phyloP scores from a whole-genome alignment of 192 early-diverging fungal genomes.

The Allomyces javanicus region DNA sequence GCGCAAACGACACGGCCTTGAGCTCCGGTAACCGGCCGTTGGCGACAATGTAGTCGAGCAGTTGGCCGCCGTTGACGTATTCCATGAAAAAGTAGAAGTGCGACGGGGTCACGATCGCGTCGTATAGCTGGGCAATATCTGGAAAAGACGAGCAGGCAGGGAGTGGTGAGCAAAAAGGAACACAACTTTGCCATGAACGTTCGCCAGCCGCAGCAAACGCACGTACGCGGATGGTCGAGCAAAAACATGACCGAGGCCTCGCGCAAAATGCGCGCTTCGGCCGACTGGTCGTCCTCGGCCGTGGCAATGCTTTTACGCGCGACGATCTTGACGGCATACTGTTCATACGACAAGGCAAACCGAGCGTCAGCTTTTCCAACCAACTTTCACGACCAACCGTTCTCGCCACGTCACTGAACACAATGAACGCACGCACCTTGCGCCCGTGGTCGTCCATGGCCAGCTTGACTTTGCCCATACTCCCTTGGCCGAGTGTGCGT shows the following conservation, averaged over 20 bases:
- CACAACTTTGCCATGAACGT: too few species aligned
- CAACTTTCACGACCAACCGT: too few species aligned
- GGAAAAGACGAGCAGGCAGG: background rate
- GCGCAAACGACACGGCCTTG: constrained; percentile 19
- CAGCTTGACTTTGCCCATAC: background rate
- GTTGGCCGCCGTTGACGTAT: constrained; percentile 18
- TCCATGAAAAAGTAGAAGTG: constrained; percentile 33
- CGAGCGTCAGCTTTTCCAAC: too few species aligned
- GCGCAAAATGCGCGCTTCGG: background rate
- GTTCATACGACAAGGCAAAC: too few species aligned
- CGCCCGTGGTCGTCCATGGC: background rate
- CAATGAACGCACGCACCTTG: too few species aligned
- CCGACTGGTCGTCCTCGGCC: background rate
- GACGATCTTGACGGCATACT: background rate
- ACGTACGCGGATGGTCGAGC: background rate
- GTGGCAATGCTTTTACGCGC: background rate
- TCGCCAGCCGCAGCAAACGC: too few species aligned
- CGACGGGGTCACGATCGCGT: constrained; percentile 17
- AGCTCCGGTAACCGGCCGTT: constrained; percentile 32
- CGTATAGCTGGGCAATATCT: constrained; percentile 27
- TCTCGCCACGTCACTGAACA: too few species aligned
- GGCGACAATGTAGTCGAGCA: constrained; percentile 29
- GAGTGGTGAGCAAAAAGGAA: too few species aligned
- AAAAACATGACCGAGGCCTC: background rate
- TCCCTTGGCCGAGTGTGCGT: background rate